Conservation (phyloP, 140 eudicot genomes). For the Senecio squalidus region DNA sequence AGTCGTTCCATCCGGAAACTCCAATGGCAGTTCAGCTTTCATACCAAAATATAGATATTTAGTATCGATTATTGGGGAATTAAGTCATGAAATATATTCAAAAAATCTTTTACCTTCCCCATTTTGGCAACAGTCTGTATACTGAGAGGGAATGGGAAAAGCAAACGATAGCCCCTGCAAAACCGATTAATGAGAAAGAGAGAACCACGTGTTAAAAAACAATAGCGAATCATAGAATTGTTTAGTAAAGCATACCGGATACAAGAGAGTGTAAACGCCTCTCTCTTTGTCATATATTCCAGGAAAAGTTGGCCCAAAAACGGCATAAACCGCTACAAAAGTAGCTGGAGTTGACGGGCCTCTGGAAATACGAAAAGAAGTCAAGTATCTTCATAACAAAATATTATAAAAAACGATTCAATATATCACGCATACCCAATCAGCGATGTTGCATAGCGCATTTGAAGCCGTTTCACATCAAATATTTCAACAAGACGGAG, state of each 20-base stretch:
- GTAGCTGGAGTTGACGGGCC: slow-evolving; percentile 93
- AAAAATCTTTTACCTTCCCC: slow-evolving; percentile 47
- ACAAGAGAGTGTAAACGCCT: slow-evolving; percentile 76
- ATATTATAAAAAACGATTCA: background rate
- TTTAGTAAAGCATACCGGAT: slow-evolving; percentile 52
- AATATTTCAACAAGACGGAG: slow-evolving; percentile 86
- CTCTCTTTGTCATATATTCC: slow-evolving; percentile 88
- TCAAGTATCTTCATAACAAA: background rate
- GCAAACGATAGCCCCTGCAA: slow-evolving; percentile 90
- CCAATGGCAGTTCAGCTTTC: slow-evolving; percentile 80
- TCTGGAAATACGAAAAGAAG: slow-evolving; percentile 31
- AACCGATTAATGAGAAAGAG: background rate
- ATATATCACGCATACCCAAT: slow-evolving; percentile 54
- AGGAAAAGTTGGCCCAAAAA: slow-evolving; percentile 94
- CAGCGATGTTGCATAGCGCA: slow-evolving; percentile 90
- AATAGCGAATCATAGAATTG: background rate
- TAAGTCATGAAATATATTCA: background rate
- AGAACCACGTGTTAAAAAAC: background rate
- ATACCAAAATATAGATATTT: background rate
- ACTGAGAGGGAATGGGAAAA: slow-evolving; percentile 85
- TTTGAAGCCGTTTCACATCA: slow-evolving; percentile 86
- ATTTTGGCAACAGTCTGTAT: slow-evolving; percentile 61
- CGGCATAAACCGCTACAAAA: slow-evolving; percentile 81
- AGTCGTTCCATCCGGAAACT: slow-evolving; percentile 96
- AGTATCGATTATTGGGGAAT: background rate